Evolutionary conservation across 2,329 filamentous ascomycete genomes (phyloP).

Genomic region (Dactylellina haptotyla): DNA sequence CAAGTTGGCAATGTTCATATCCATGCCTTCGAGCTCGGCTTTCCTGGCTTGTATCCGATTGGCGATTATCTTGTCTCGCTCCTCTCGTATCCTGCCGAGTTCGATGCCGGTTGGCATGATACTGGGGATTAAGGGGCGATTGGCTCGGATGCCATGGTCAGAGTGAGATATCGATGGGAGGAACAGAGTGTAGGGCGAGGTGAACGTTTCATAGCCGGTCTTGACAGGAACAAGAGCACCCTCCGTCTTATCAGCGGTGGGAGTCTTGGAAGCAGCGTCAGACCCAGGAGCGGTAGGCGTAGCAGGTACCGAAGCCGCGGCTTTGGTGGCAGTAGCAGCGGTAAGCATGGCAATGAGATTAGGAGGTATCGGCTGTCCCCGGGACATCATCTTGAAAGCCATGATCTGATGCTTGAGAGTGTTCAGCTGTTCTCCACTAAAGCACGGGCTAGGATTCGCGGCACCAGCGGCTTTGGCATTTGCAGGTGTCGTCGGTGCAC

Average conservation of each 20-base stretch:
- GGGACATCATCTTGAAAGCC: conserved; percentile 88
- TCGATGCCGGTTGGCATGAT: conserved; percentile 90
- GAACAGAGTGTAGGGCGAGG: conserved; percentile 74
- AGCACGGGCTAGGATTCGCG: conserved; percentile 60
- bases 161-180: conserved; percentile 76
- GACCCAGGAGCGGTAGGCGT: conserved; percentile 62
- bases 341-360: conserved; percentile 66
- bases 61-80: conserved; percentile 87
- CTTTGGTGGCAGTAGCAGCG: conserved; percentile 59
- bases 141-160: conserved; percentile 78
- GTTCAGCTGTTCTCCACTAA: conserved; percentile 80
- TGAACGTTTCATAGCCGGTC: conserved; percentile 75
- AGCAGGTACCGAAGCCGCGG: conserved; percentile 60
- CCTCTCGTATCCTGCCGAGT: conserved; percentile 82
- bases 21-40: conserved; percentile 79
- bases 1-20: conserved; percentile 70
- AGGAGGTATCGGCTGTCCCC: conserved; percentile 77
- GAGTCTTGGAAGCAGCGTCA: conserved; percentile 59
- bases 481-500: conserved; percentile 50
- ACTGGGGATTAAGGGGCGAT: conserved; percentile 82
- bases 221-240: conserved; percentile 58
- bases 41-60: conserved; percentile 89
- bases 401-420: conserved; percentile 85
- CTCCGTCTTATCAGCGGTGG: conserved; percentile 58
- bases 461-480: conserved; percentile 58